Percentiles rank a stretch among this genome's conserved stretches.
Conservation (phyloP, 768 basidiomycete species). For the Serendipita vermifera region DNA sequence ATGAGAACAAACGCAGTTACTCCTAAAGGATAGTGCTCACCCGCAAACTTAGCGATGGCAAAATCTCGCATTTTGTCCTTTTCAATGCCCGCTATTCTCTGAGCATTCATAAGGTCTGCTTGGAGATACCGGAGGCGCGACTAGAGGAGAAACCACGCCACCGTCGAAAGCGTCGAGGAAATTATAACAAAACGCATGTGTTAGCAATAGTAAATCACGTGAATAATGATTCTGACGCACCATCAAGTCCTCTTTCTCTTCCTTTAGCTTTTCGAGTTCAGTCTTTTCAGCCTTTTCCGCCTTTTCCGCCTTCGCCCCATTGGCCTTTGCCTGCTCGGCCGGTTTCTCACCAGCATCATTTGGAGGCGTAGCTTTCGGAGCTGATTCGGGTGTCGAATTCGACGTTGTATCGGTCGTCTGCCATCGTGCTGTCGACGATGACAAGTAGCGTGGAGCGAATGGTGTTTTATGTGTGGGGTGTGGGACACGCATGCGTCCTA, state of each 20-base stretch:
- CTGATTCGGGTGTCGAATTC: too few relatives aligned
- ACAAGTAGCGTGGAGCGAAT: too few relatives aligned
- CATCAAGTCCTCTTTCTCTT: conserved; percentile 69
- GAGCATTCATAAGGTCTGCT: conserved; percentile 92
- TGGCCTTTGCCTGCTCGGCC: too few relatives aligned
- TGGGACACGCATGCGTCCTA: too few relatives aligned
- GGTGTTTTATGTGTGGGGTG: too few relatives aligned
- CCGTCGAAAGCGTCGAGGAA: too few relatives aligned
- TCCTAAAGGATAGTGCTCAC: conserved; percentile 2
- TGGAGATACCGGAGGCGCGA: conserved; percentile 80
- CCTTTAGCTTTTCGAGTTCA: conserved; percentile 24
- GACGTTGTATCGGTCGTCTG: too few relatives aligned
- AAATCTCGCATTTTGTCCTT: conserved; percentile 87
- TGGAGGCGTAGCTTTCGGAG: too few relatives aligned
- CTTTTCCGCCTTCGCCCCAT: conserved; percentile 28
- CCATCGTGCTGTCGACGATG: too few relatives aligned
- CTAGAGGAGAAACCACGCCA: conserved; percentile 34
- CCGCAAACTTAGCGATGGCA: conserved; percentile 82
- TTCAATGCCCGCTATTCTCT: conserved; percentile 81
- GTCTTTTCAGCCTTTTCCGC: background rate
- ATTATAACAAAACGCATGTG: background rate
- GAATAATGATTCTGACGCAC: conserved; percentile 30
- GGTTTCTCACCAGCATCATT: too few relatives aligned
- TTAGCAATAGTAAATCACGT: conserved; percentile 13
- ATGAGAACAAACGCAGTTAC: too few relatives aligned